Base-by-base conservation (phyloP, 805 yeast species). In the Kockiozyma suomiensis region DNA sequence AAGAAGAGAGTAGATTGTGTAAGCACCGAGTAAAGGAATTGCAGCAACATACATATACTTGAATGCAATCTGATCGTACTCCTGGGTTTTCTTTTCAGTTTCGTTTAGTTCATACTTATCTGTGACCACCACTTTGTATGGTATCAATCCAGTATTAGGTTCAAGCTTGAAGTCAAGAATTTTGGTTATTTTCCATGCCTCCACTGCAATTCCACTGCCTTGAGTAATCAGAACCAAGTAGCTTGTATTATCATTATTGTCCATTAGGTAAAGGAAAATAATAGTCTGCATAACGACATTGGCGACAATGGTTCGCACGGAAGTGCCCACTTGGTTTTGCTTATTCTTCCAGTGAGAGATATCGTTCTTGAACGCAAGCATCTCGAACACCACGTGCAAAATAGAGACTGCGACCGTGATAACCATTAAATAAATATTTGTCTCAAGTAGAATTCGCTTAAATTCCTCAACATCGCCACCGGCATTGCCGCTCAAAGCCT, bases 121-220 rank as follows among this genome's bases (percentile, higher is more conserved):
- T 4, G 67, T 61, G 40, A 76, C 45, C 19, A 53, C 56, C 23
- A 75, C 23, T n/a, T 58, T 58, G 60, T 71, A 52, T 58, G 61
- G 37, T 55, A 56, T 30, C 59, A 67, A 19, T 37, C 69, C 70
- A 62, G 45, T 33, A 10, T 25, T 5, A 7, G 59, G 66, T 28
- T 62, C 62, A 13, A 73, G 15, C 40, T 68, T 69, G 28, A 41
- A 40, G 40, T 75, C 73, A 3, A 74, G 68, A 23, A 73, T 71
- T 35, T 76, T 76, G 32, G 77, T 75, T 54, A 76, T 74, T 63
- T 76, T 76, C 79, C 79, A 77, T 5, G 78, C 78, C 61, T 77
- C 80, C 7, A 77, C 72, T 12, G 74, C 45, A 35, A 77, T 75
- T 23, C 78, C 76, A 49, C 74, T 41, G 4, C 77, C 77, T 59